These are phyloP conservation scores for Saccharomycopsis lassenensis DNA, from an alignment of 805 yeast genomes.

Conservation along the genomic window DNA sequence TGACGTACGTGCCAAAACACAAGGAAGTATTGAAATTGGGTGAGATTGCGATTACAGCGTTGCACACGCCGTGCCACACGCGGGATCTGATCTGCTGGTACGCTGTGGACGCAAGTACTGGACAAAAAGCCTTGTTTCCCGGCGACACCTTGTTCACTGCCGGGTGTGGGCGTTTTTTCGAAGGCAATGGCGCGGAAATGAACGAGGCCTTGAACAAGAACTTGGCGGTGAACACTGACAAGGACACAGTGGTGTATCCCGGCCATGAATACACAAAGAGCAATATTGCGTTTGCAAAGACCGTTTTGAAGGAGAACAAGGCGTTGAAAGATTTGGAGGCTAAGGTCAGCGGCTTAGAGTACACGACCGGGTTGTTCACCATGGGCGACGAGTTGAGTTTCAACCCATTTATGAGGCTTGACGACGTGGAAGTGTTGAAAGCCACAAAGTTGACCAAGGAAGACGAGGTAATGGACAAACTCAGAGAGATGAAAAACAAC, in stretches of 20 bases:
- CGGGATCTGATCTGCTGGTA: conserved; percentile 90
- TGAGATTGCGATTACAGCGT: conserved; percentile 55
- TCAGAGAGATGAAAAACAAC: conserved; percentile 76
- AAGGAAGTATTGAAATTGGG: conserved; percentile 56
- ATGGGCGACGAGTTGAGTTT: conserved; percentile 68
- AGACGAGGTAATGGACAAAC: conserved; percentile 53
- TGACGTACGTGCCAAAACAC: conserved; percentile 60
- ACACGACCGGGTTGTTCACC: conserved; percentile 80
- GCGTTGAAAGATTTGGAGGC: conserved; percentile 34
- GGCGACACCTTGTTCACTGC: conserved; percentile 93
- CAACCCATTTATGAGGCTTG: conserved; percentile 83
- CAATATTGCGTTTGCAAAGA: conserved; percentile 68
- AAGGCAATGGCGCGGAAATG: conserved; percentile 82
- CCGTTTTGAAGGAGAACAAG: conserved; percentile 38
- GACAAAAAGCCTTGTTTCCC: conserved; percentile 70
- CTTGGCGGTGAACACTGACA: conserved; percentile 47
- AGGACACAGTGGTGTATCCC: conserved; percentile 67
- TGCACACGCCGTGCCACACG: conserved; percentile 97
- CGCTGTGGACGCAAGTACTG: conserved; percentile 50
- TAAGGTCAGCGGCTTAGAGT: conserved; percentile 44
- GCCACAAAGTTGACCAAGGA: conserved; percentile 43
- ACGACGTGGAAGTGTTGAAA: conserved; percentile 49
- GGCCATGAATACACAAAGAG: conserved; percentile 94
- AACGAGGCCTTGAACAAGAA: conserved; percentile 47
- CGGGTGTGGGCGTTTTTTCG: conserved; percentile 94